Conservation (phyloP, 116 monocot species). For the Cymodocea nodosa region DNA sequence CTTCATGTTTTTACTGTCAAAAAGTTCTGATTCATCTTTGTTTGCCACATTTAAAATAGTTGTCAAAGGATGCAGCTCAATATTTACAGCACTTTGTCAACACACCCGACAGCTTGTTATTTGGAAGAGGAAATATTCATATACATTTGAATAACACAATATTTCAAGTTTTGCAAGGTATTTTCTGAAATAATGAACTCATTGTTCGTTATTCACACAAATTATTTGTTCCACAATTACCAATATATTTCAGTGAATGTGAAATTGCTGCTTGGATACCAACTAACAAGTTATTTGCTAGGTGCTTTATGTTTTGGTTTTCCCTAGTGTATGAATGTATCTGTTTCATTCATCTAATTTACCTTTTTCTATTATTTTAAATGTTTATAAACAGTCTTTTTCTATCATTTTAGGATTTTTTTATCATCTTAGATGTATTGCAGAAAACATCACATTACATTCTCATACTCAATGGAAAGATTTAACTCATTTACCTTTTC, state of each 20-base stretch:
- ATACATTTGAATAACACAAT: slow-evolving; percentile 60
- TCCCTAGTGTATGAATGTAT: background rate
- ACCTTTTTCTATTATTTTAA: too few species aligned
- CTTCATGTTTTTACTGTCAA: slow-evolving; percentile 2
- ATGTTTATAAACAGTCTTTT: too few species aligned
- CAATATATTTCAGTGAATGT: too few species aligned
- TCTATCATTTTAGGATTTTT: too few species aligned
- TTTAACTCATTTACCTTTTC: too few species aligned
- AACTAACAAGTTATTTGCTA: background rate
- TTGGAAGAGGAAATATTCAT: slow-evolving; percentile 53
- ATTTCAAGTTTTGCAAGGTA: slow-evolving; percentile 76
- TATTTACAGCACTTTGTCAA: slow-evolving; percentile 55
- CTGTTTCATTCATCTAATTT: too few species aligned
- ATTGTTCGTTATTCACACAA: too few species aligned
- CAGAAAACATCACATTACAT: too few species aligned
- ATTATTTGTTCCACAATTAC: too few species aligned
- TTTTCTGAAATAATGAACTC: background rate
- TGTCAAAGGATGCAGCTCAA: slow-evolving; percentile 33
- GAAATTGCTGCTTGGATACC: too few species aligned
- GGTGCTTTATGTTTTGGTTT: background rate
- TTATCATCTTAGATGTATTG: too few species aligned
- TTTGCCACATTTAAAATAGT: slow-evolving; percentile 21
- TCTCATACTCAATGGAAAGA: too few species aligned
- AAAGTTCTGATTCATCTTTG: slow-evolving; percentile 5
- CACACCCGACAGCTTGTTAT: slow-evolving; percentile 52